These are phyloP conservation scores for Paradendryphiella salina DNA, from an alignment of 2,329 filamentous ascomycete genomes.

Conservation along the genomic window DNA sequence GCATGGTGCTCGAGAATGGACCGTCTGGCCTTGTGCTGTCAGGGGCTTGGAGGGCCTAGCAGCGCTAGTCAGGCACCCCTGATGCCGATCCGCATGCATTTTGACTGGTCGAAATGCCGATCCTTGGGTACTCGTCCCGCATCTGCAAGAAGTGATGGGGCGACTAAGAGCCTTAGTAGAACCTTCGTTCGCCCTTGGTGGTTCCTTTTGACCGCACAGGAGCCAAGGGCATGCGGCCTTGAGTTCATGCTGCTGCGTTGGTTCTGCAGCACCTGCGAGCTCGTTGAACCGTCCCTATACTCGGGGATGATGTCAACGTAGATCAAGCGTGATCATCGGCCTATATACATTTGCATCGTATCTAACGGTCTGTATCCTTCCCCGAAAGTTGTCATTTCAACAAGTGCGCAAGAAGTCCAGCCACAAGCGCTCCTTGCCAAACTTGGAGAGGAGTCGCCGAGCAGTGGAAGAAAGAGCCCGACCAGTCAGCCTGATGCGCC, in stretches of 20 bases:
- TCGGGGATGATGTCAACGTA: not conserved
- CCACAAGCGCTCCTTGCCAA: constrained; percentile 9
- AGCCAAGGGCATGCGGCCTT: not conserved
- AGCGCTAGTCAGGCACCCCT: constrained; percentile 36
- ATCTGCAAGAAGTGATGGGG: constrained; percentile 24
- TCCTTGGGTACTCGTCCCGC: constrained; percentile 22
- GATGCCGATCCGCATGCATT: constrained; percentile 22
- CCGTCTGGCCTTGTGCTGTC: constrained; percentile 22
- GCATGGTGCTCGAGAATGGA: constrained; percentile 16
- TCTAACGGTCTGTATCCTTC: not conserved
- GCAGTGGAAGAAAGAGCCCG: constrained; percentile 8
- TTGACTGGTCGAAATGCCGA: constrained; percentile 24
- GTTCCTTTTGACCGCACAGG: not conserved
- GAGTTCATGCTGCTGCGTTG: constrained; percentile 2
- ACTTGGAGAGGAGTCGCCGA: constrained; percentile 9
- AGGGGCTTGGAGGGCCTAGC: constrained; percentile 21
- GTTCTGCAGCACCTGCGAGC: constrained; percentile 8
- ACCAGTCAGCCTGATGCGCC: constrained; percentile 21
- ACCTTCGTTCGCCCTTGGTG: constrained; percentile 1
- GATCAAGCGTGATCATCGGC: constrained; percentile 4
- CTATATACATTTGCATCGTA: not conserved
- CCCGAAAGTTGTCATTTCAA: constrained; percentile 7
- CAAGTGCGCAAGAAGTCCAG: constrained; percentile 5
- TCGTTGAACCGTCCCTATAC: not conserved
- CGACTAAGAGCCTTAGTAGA: not conserved